These are phyloP conservation scores for Arthroderma sp. DNA, from an alignment of 2,329 filamentous ascomycete species.

Conservation along the genomic window DNA sequence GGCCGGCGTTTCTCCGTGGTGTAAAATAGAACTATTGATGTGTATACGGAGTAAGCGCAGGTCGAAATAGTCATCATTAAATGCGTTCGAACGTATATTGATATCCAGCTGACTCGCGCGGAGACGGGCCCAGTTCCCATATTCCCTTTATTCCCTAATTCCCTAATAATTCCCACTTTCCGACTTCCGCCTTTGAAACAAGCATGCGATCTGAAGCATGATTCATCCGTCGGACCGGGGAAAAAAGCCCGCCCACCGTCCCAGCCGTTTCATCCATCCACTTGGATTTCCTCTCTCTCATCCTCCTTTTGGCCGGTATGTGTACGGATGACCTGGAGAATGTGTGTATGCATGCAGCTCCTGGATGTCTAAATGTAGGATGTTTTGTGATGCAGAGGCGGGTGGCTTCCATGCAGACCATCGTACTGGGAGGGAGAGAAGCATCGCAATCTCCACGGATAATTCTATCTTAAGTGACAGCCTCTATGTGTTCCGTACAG, in stretches of 20 bases:
- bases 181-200: neutral
- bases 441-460: too few relatives aligned
- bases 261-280: neutral
- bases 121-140: too few relatives aligned
- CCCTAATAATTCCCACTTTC: neutral
- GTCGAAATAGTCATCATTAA: too few relatives aligned
- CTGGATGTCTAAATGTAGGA: too few relatives aligned
- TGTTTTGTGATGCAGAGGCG: too few relatives aligned
- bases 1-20: neutral
- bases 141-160: neutral
- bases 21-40: too few relatives aligned
- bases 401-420: too few relatives aligned
- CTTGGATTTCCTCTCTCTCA: neutral
- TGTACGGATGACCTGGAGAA: neutral
- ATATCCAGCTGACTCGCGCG: neutral
- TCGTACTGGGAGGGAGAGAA: too few relatives aligned
- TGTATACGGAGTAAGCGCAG: too few relatives aligned
- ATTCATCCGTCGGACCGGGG: neutral
- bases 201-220: neutral
- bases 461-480: too few relatives aligned
- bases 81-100: neutral
- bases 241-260: neutral
- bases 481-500: too few relatives aligned
- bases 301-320: neutral
- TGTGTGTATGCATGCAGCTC: too few relatives aligned